Evolutionary conservation across 306 rosid genomes (phyloP), one percentile per base, ranked within the genome.

Genomic region (Prinsepia uniflora): DNA sequence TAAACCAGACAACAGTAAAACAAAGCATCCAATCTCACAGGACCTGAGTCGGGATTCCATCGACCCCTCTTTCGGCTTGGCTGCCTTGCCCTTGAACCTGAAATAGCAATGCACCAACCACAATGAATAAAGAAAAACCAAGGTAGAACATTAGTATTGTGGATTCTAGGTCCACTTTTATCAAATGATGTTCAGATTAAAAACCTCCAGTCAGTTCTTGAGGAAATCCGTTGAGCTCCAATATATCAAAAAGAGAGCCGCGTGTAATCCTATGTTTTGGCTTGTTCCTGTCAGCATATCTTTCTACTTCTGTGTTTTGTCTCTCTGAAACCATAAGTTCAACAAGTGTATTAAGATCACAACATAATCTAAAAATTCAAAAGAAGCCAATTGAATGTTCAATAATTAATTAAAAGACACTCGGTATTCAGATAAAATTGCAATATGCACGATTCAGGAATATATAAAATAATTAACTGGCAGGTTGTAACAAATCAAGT

Each of bases 21-120:
- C 8, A 53, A 63, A 50, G 72, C 34, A 58, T 53, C 17, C 39
- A 70, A 54, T 80, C 76, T 78, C 64, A 76, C 68, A 65, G 53
- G 71, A 88, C 95, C 91, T 56, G 77, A 47, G 79, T 90, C 85
- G 8, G 86, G 89, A 79, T 86, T 89, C 96, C 96, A 87, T 61
- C 84, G 77, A 64, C 78, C 79, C 60, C 68, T 84, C 78, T 81
- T 83, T 20, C 58, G 84, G 56, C 66, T 80, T 64, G 70, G 58
- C 61, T 48, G 70, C 40, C 19, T 75, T 67, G 67, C 81, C 59
- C 70, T 73, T 8, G 81, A 46, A 73, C 91, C 89, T 87, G 85
- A 70, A 80, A 67, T 49, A 72, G 65, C 49, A 81, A 47, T 42
- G 61, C 55, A 58, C n/a, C 65, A 59, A 50, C 34, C 42, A 71